Evolutionary conservation across 2,329 filamentous ascomycete genomes (phyloP).

Genomic region (Seiridium unicorne): DNA sequence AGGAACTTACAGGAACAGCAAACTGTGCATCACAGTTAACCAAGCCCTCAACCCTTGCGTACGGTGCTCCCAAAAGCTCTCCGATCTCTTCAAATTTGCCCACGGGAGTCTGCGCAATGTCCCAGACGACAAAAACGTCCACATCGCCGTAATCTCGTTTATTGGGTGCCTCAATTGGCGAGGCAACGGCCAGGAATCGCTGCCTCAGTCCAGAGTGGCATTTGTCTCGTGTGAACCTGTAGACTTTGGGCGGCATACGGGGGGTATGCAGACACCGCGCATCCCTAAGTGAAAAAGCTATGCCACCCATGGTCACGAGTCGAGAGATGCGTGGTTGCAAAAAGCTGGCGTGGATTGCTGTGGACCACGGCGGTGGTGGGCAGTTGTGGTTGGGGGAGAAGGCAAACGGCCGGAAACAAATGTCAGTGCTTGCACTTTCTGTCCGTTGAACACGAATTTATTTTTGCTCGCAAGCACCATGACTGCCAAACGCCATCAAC

Average conservation of each 20-base stretch:
- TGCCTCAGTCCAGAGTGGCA: background rate
- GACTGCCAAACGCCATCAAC: too few relatives aligned
- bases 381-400: too few relatives aligned
- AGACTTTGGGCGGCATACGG: conserved; percentile 6
- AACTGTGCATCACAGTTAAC: background rate
- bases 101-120: background rate
- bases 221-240: background rate
- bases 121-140: conserved; percentile 5
- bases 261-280: background rate
- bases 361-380: too few relatives aligned
- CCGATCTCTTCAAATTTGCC: conserved; percentile 1
- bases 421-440: too few relatives aligned
- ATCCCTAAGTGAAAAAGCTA: background rate
- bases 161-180: conserved; percentile 1
- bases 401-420: too few relatives aligned
- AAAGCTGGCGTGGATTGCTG: too few relatives aligned
- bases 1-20: background rate
- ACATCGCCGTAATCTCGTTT: conserved; percentile 6
- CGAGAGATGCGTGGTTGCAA: too few relatives aligned
- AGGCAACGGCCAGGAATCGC: conserved; percentile 5
- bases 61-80: background rate
- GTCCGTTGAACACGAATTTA: too few relatives aligned
- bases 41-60: background rate
- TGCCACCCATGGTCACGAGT: background rate
- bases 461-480: too few relatives aligned